Conservation (phyloP, 495 filamentous ascomycete species). For the Penicillium goetzii region DNA sequence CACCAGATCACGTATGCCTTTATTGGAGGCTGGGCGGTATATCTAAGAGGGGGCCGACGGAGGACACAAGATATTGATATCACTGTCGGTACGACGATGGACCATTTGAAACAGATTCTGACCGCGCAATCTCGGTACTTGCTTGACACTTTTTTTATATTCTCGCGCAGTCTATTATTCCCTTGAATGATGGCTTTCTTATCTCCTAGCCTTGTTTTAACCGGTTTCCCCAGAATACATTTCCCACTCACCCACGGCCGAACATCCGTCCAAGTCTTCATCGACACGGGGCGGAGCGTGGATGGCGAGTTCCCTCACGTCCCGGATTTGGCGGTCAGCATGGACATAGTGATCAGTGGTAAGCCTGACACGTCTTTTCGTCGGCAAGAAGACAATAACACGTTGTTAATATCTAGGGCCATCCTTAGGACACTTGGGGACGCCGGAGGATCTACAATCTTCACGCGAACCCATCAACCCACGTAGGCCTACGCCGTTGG, state of each 20-base stretch:
- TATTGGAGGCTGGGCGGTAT: slow-evolving; percentile 31
- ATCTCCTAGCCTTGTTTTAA: slow-evolving; percentile 8
- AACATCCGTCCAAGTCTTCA: slow-evolving; percentile 29
- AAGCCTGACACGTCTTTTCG: neutral
- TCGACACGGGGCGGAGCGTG: slow-evolving; percentile 27
- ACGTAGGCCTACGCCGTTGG: slow-evolving; percentile 25
- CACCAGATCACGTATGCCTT: slow-evolving; percentile 30
- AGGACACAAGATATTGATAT: slow-evolving; percentile 31
- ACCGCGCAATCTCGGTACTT: slow-evolving; percentile 28
- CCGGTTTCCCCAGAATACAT: slow-evolving; percentile 22
- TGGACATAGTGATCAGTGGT: slow-evolving; percentile 33
- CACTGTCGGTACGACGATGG: slow-evolving; percentile 27
- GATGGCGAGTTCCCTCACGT: slow-evolving; percentile 29
- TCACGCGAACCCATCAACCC: slow-evolving; percentile 30
- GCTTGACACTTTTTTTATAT: slow-evolving; percentile 3
- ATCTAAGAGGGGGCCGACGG: slow-evolving; percentile 26
- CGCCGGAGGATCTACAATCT: slow-evolving; percentile 28
- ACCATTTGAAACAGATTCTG: slow-evolving; percentile 27
- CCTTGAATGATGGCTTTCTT: neutral
- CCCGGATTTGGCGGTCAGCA: slow-evolving; percentile 29
- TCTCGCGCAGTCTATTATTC: slow-evolving; percentile 1
- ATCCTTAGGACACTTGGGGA: slow-evolving; percentile 27
- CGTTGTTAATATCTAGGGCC: slow-evolving; percentile 16
- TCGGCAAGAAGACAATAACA: slow-evolving; percentile 2
- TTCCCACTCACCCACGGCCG: slow-evolving; percentile 28